These are phyloP conservation scores for Rhizophagus prolifer DNA, from an alignment of 192 early-diverging fungal species.

Conservation along the genomic window DNA sequence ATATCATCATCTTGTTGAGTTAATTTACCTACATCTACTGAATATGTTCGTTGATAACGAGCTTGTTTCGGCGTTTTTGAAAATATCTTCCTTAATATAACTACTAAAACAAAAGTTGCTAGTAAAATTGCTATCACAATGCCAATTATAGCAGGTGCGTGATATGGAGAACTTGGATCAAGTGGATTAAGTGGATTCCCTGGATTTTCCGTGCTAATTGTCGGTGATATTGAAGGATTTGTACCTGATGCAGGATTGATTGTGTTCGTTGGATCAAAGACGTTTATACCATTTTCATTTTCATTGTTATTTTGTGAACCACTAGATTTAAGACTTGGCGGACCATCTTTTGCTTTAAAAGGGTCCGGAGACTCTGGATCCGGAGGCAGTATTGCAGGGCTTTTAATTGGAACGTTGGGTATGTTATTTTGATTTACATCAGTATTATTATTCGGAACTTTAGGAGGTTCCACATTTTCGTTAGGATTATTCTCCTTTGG, in stretches of 20 bases:
- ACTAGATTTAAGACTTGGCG: no score
- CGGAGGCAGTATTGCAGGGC: background rate
- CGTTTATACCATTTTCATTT: background rate
- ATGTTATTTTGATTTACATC: background rate
- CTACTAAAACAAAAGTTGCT: background rate
- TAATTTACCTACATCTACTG: background rate
- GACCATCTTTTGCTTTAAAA: background rate
- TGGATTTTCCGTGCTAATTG: background rate
- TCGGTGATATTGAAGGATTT: background rate
- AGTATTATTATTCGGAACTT: background rate
- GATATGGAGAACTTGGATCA: background rate
- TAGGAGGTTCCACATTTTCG: background rate
- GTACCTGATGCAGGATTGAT: background rate
- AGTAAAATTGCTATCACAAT: background rate
- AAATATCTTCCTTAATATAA: background rate
- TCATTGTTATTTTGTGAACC: background rate
- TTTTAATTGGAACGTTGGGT: background rate
- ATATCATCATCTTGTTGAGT: background rate
- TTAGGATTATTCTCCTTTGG: background rate
- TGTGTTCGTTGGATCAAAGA: background rate
- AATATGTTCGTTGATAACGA: background rate
- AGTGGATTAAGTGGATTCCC: background rate
- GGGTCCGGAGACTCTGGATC: no score
- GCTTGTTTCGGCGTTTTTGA: background rate
- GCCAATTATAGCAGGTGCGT: background rate